phyloP scores from a whole-genome alignment of 2,329 filamentous ascomycete genomes.

The Xylariaceae sp. region DNA sequence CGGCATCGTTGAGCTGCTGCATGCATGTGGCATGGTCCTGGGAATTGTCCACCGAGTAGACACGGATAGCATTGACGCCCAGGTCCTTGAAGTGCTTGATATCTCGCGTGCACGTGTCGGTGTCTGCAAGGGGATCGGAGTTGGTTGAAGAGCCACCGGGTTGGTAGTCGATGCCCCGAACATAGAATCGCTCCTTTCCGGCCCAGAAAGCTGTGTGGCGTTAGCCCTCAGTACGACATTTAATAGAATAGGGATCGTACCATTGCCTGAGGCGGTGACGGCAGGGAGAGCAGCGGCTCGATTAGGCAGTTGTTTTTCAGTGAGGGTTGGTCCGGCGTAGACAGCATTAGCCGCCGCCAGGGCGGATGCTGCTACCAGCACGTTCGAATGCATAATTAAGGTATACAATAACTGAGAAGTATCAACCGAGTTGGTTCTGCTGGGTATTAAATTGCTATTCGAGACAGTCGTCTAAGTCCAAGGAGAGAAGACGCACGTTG shows the following conservation, averaged over 20 bases:
- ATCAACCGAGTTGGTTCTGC: neutral
- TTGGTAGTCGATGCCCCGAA: conserved; percentile 68
- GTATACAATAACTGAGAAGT: conserved; percentile 24
- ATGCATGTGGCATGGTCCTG: conserved; percentile 85
- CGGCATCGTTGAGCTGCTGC: conserved; percentile 77
- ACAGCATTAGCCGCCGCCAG: conserved; percentile 55
- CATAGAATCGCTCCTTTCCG: conserved; percentile 61
- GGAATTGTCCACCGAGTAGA: conserved; percentile 92
- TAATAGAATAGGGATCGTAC: conserved; percentile 45
- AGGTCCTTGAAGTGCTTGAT: conserved; percentile 83
- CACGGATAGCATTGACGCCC: conserved; percentile 88
- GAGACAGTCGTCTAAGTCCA: conserved; percentile 9
- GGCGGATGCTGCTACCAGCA: conserved; percentile 56
- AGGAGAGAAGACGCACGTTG: neutral
- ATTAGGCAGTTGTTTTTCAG: conserved; percentile 53
- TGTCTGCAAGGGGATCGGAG: conserved; percentile 78
- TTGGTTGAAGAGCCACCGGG: conserved; percentile 64
- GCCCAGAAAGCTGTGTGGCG: conserved; percentile 62
- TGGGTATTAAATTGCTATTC: conserved; percentile 19
- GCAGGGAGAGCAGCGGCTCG: conserved; percentile 58
- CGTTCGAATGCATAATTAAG: conserved; percentile 56
- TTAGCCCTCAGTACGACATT: conserved; percentile 26
- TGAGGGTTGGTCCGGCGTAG: conserved; percentile 58
- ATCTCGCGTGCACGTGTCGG: conserved; percentile 75
- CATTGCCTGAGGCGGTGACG: conserved; percentile 64